Evolutionary conservation across 768 basidiomycete species (phyloP).

Genomic region (Pisolithus sp.): DNA sequence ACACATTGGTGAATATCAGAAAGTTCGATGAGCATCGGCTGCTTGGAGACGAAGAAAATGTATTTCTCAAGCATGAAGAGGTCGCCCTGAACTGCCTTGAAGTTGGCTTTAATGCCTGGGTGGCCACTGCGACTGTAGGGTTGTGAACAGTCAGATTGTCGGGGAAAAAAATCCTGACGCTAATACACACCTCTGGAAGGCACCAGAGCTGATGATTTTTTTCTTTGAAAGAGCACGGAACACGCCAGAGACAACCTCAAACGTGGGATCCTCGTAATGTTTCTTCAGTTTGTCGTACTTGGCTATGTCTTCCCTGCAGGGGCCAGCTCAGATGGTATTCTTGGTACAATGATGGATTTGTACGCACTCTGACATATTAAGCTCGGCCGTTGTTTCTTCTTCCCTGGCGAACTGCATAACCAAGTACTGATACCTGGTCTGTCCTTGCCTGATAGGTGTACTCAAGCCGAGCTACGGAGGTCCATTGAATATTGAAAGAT

Average conservation of each 20-base stretch:
- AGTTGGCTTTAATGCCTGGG: constrained; percentile 94
- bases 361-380: constrained; percentile 87
- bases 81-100: constrained; percentile 95
- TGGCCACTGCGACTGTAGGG: constrained; percentile 72
- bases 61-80: constrained; percentile 98
- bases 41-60: constrained; percentile 96
- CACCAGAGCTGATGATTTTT: constrained; percentile 84
- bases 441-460: constrained; percentile 94
- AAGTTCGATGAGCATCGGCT: constrained; percentile 85
- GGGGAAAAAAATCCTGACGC: no score
- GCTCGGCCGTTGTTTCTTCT: constrained; percentile 92
- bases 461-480: constrained; percentile 73
- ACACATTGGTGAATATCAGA: constrained; percentile 84
- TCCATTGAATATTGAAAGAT: constrained; percentile 3
- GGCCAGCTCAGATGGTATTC: neutral
- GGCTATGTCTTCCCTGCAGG: constrained; percentile 61
- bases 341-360: neutral
- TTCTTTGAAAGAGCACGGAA: constrained; percentile 88
- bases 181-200: constrained; percentile 67
- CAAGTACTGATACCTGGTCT: constrained; percentile 94
- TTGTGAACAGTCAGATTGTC: neutral
- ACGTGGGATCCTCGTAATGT: constrained; percentile 92
- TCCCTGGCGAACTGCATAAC: constrained; percentile 98
- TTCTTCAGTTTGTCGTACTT: constrained; percentile 83
- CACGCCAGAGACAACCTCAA: constrained; percentile 89